Base-by-base conservation (phyloP, 176 grass and related monocot species). In the Oryza glaberrima region DNA sequence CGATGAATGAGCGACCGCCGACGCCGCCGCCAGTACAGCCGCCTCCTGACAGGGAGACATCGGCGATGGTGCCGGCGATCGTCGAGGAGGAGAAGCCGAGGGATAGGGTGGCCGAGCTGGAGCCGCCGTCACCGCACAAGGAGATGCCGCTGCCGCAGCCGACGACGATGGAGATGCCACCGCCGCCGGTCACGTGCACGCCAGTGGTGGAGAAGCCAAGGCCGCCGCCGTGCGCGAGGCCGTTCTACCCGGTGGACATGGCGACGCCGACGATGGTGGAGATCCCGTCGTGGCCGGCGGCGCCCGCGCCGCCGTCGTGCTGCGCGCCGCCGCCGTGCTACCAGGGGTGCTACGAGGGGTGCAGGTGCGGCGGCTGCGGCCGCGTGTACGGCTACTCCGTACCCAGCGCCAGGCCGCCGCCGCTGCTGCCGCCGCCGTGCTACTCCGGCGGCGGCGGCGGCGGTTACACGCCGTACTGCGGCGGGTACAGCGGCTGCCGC, bases 281-380 rank as follows among this genome's bases (percentile, higher is more conserved):
- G 73, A 92, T 82, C 52, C 84, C 65, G 51, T 85, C 80, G 30
- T 86, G 80, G 79, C 87, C 86, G 6, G 82, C 56, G 30, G 56
- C 38, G 16, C 79, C 67, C 30, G 30, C 30, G 1, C 38, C 20
- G 15, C 25, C 30, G 78, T 70, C 88, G 0, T 87, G 90, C 84
- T 91, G 84, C 79, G 34, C 40, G 40, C 40, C 36, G 58, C 40
- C 36, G 48, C 90, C 90, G 3, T 88, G 72, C 69, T 83, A 90
- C 47, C 80, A 65, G 80, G 90, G 81, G 2, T 92, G 86, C 88
- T 90, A 86, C 19, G 87, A 80, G 1, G 79, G 88, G 11, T 92
- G 84, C 81, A 8, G 75, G 16, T 92, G 90, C 68, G 14, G 17
- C 35, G 32, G 40, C 51, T 86, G 90, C 52, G 87, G 85, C 28